These are phyloP conservation scores for Pythium volutum DNA, from an alignment of 352 stramenopile species.

Conservation along the genomic window DNA sequence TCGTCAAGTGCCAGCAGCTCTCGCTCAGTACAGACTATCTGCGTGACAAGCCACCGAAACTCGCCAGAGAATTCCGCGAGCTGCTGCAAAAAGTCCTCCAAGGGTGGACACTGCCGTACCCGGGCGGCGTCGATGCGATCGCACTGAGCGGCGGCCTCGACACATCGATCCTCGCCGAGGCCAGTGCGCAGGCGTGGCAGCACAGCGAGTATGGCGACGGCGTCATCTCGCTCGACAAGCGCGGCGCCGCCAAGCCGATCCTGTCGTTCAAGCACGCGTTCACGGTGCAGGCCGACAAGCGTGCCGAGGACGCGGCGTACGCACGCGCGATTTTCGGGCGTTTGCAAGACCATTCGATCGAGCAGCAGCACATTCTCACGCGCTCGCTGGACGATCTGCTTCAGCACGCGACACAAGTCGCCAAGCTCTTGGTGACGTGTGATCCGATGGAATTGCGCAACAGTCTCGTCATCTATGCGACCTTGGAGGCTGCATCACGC, in stretches of 20 bases:
- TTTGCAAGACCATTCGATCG: constrained; percentile 38
- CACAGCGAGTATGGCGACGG: constrained; percentile 20
- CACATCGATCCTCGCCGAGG: constrained; percentile 68
- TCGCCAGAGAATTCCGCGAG: constrained; percentile 41
- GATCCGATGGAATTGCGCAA: constrained; percentile 89
- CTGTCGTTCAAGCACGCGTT: constrained; percentile 51
- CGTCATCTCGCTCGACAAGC: constrained; percentile 43
- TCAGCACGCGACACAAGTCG: constrained; percentile 31
- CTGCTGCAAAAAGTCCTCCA: constrained; percentile 53
- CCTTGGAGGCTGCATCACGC: constrained; percentile 46
- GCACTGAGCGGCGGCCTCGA: constrained; percentile 67
- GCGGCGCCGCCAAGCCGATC: constrained; percentile 33
- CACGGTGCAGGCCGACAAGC: constrained; percentile 46
- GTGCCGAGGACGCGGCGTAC: constrained; percentile 42
- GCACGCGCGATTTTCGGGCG: constrained; percentile 43
- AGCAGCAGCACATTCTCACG: constrained; percentile 62
- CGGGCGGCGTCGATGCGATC: constrained; percentile 41
- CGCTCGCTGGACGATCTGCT: constrained; percentile 56
- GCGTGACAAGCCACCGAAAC: constrained; percentile 27
- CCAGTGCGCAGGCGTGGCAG: constrained; percentile 38
- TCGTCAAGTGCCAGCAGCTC: constrained; percentile 31
- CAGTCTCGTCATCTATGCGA: constrained; percentile 79
- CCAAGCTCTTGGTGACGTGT: constrained; percentile 61
- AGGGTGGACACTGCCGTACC: constrained; percentile 35
- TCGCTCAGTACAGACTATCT: constrained; percentile 47